phyloP scores from a whole-genome alignment of 2,329 filamentous ascomycete genomes.

The Didymella exigua region DNA sequence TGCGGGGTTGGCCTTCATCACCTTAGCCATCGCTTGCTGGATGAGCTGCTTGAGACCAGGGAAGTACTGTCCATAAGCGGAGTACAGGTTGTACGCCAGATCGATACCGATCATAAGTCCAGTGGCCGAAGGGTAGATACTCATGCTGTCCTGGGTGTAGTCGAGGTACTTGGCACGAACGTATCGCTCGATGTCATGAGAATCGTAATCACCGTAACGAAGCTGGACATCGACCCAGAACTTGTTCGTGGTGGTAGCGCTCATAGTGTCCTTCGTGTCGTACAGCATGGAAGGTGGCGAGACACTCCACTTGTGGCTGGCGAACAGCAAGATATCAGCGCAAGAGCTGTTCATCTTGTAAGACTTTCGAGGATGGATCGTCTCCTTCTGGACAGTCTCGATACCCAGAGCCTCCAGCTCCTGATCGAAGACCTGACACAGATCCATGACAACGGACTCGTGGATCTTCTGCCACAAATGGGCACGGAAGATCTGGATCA shows the following conservation, averaged over 20 bases:
- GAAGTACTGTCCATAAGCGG: conserved; percentile 98
- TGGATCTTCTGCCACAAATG: conserved; percentile 99
- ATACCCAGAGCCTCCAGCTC: conserved; percentile 95
- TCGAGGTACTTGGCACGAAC: conserved; percentile 97
- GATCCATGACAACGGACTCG: conserved; percentile 97
- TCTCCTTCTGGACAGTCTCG: conserved; percentile 98
- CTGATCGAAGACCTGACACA: conserved; percentile 98
- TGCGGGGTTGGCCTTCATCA: conserved; percentile 99
- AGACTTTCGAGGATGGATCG: conserved; percentile 97
- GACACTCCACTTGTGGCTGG: conserved; percentile 98
- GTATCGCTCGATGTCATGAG: conserved; percentile 97
- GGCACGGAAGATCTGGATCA: conserved; percentile 98
- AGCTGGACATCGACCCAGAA: conserved; percentile 99
- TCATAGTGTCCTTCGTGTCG: conserved; percentile 95
- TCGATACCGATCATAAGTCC: conserved; percentile 98
- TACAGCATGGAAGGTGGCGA: conserved; percentile 90
- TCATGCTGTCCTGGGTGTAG: conserved; percentile 98
- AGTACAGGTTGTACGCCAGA: conserved; percentile 97
- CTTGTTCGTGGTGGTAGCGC: conserved; percentile 94
- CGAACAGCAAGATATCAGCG: conserved; percentile 94
- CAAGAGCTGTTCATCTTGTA: conserved; percentile 99
- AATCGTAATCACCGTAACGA: conserved; percentile 97
- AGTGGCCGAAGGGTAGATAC: conserved; percentile 95
- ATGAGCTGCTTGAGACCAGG: conserved; percentile 93
- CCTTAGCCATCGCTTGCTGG: conserved; percentile 98